Base-by-base conservation (phyloP, 2,329 filamentous ascomycete species). In the Verticillium klebahnii region DNA sequence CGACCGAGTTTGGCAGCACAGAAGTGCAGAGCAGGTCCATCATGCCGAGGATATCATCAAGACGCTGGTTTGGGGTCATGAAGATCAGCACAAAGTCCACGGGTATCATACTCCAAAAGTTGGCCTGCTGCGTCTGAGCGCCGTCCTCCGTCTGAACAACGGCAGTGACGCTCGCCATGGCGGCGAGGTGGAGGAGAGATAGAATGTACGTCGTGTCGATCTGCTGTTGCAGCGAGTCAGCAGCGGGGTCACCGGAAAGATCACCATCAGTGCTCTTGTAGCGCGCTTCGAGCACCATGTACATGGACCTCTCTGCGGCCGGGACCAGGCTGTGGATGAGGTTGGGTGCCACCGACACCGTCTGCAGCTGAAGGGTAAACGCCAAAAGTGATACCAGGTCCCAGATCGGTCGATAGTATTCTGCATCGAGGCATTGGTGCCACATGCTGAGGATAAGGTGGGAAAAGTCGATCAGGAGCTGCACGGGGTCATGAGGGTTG, bases 71-170 rank as follows among this genome's bases (percentile, higher is more conserved):
- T 34, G 85, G 84, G 63, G 85, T 87, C 1, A 94, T 80, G 67
- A 91, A 83, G 61, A 90, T 78, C 14, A 91, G 75, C 11, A 89
- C 82, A 65, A 90, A 87, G 55, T 90, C 85, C 29, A 86, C 82
- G 3, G 88, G 83, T 63, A 93, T 85, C 40, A 80, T 75, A 63
- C 80, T 82, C 91, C 91, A 95, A 68, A 93, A 90, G 39, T 78
- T 74, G 0, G 71, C 69, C 19, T 76, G 74, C 11, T 75, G 73
- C 14, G 72, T 62, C 25, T 63, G 64, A 34, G 70, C 59, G 25
- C 71, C 71, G 23, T 67, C 62, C 1, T 75, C 72, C 3, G 69
- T 69, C 56, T 71, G 73, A 31, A 59, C 71, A 34, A 63, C 71
- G 5, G 73, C 74, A 3, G 75, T 75, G n/a, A 79, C 77, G 65